Conservation (phyloP, 345 rosid species). For the Trapa incisa region DNA sequence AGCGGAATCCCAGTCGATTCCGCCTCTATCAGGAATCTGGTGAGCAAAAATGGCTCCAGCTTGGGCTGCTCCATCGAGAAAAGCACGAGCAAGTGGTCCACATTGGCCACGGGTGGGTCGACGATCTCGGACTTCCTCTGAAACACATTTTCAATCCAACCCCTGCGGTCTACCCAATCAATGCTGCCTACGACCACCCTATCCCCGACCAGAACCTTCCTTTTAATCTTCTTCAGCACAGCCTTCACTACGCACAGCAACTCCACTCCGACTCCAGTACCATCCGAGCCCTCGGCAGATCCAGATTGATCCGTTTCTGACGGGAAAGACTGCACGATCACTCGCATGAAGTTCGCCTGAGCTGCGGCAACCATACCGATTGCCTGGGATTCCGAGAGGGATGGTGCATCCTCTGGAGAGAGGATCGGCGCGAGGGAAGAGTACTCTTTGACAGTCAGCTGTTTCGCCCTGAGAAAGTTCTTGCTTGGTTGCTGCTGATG, state of each 20-base stretch:
- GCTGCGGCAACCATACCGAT: constrained; percentile 73
- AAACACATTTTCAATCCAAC: constrained; percentile 4
- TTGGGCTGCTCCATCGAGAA: constrained; percentile 34
- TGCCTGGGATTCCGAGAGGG: constrained; percentile 68
- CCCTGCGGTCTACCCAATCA: constrained; percentile 70
- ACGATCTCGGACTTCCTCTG: constrained; percentile 6
- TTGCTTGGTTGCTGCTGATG: constrained; percentile 40
- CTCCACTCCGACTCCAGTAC: constrained; percentile 34
- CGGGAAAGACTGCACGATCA: constrained; percentile 30
- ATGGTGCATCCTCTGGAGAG: constrained; percentile 32
- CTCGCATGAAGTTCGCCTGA: constrained; percentile 99
- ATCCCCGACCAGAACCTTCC: constrained; percentile 87
- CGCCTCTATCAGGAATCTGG: constrained; percentile 80
- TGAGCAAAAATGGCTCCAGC: constrained; percentile 59
- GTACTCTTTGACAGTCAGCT: constrained; percentile 31
- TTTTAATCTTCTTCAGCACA: constrained; percentile 77
- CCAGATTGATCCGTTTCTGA: not conserved
- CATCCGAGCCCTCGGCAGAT: constrained; percentile 5
- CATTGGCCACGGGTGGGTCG: constrained; percentile 56
- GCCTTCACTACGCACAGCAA: constrained; percentile 85
- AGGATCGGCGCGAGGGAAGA: constrained; percentile 64
- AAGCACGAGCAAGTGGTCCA: constrained; percentile 7
- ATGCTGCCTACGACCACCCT: constrained; percentile 72
- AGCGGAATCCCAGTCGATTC: constrained; percentile 75
- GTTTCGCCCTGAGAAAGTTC: constrained; percentile 59